phyloP scores from a whole-genome alignment of 306 rosid genomes.

The Rosa chinensis region DNA sequence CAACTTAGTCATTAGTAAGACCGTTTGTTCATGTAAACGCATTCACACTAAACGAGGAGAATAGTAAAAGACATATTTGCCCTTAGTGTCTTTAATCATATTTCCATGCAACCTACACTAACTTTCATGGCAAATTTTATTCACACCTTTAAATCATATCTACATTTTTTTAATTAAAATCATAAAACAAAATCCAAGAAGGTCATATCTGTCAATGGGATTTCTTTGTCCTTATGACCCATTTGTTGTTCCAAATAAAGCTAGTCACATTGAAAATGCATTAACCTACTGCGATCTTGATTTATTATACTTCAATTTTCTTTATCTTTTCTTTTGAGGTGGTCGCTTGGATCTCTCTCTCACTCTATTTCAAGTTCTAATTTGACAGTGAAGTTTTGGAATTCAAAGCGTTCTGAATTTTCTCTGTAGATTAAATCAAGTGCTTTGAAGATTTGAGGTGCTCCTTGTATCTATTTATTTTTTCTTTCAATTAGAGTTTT shows the following conservation, averaged over 20 bases:
- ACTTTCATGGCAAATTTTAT: not conserved
- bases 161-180: too few relatives aligned
- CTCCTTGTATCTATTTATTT: not conserved
- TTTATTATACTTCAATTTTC: too few relatives aligned
- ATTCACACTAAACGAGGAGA: not conserved
- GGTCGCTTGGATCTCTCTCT: not conserved
- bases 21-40: too few relatives aligned
- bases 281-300: not conserved
- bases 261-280: not conserved
- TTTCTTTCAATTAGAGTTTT: too few relatives aligned
- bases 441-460: not conserved
- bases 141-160: not conserved
- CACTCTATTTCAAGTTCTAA: too few relatives aligned
- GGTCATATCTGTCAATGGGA: not conserved
- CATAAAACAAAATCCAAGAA: too few relatives aligned
- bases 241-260: not conserved
- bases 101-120: not conserved
- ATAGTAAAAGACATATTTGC: not conserved
- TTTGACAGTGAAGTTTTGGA: not conserved
- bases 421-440: not conserved
- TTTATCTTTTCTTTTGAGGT: not conserved
- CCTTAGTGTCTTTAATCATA: not conserved
- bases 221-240: too few relatives aligned
- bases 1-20: too few relatives aligned
- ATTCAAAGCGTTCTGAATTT: not conserved